Evolutionary conservation across 2,329 filamentous ascomycete genomes (phyloP), one percentile per base, ranked within the genome.

Genomic region (Volutella citrinella): DNA sequence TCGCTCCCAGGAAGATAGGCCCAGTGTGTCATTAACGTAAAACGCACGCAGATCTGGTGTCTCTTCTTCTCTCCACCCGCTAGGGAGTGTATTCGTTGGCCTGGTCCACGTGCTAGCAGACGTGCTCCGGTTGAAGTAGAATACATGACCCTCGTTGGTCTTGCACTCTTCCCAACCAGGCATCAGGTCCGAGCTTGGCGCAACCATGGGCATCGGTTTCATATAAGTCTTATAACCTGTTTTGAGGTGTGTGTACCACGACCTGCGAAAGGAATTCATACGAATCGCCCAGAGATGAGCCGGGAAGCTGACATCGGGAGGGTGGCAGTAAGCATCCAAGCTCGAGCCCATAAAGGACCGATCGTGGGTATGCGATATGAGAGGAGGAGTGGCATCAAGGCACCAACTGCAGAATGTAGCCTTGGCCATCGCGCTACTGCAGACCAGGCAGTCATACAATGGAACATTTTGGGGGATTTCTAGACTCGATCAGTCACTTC

Each of bases 321-420:
- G 32, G 3, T 51, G 43, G 16, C 53, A 34, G 10, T 37, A 42
- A 0, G 47, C 39, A 12, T 56, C 54, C 8, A 52, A 56, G 16
- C 54, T 49, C 11, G 51, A 51, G 4, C 42, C 50, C 5, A 48
- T 51, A 22, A 45, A 56, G 2, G 52, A 43, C 25, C 43, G 51
- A 17, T 56, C 49, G 30, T 56, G 54, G 3, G 25, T 29, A 30
- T 56, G 54, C 2, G 49, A 47, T 8, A 41, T 28, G 19, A 32
- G 42, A 18, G 46, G 42, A 14, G 45, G 40, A 16, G 50, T 44
- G 10, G 53, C 44, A 2, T 52, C 54, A 32, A 50, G 51, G 26
- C 54, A 56, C 50, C 49, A 53, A 3, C 50, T 53, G 36, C 54
- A 56, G 30, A 54, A 53, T 9, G 14, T 23, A 2, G 52, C 48